phyloP scores from a whole-genome alignment of 257 asterid genomes.

The Solanum dulcamara region DNA sequence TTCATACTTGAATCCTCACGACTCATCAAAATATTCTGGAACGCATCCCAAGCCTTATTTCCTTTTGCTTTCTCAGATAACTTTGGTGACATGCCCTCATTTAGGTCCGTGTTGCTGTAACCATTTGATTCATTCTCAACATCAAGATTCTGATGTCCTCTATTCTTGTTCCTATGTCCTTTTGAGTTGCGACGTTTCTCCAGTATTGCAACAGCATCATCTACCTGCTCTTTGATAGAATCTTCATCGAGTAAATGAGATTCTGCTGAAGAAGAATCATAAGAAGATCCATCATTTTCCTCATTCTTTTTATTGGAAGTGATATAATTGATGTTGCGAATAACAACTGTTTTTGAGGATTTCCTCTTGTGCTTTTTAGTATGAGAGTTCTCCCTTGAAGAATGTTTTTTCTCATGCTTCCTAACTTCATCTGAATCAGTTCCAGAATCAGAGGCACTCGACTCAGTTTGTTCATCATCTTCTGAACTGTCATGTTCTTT shows the following conservation, averaged over 20 bases:
- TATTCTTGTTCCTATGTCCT: slow-evolving; percentile 16
- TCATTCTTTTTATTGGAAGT: slow-evolving; percentile 54
- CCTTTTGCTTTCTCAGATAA: slow-evolving; percentile 23
- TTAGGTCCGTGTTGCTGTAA: slow-evolving; percentile 9
- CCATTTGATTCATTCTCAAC: slow-evolving; percentile 19
- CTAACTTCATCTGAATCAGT: slow-evolving; percentile 27
- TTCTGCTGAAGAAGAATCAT: slow-evolving; percentile 36
- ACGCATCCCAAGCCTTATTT: slow-evolving; percentile 50
- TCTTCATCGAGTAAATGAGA: slow-evolving; percentile 29
- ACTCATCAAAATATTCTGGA: slow-evolving; percentile 59
- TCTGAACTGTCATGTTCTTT: slow-evolving; percentile 37
- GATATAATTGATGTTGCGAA: slow-evolving; percentile 77
- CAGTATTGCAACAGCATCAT: slow-evolving; percentile 44
- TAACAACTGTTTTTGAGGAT: slow-evolving; percentile 63
- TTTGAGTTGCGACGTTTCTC: slow-evolving; percentile 27
- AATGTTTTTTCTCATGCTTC: slow-evolving; percentile 28
- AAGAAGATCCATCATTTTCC: slow-evolving; percentile 35
- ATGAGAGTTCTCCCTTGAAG: slow-evolving; percentile 25
- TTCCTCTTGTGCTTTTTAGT: slow-evolving; percentile 51
- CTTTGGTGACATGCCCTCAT: slow-evolving; percentile 7
- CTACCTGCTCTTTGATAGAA: slow-evolving; percentile 52
- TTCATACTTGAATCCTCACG: slow-evolving; percentile 29
- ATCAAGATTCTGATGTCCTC: slow-evolving; percentile 21
- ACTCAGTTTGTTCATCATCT: slow-evolving; percentile 45
- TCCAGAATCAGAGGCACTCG: slow-evolving; percentile 33